Evolutionary conservation across 345 rosid genomes (phyloP).

Genomic region (Lepidium aucheri): DNA sequence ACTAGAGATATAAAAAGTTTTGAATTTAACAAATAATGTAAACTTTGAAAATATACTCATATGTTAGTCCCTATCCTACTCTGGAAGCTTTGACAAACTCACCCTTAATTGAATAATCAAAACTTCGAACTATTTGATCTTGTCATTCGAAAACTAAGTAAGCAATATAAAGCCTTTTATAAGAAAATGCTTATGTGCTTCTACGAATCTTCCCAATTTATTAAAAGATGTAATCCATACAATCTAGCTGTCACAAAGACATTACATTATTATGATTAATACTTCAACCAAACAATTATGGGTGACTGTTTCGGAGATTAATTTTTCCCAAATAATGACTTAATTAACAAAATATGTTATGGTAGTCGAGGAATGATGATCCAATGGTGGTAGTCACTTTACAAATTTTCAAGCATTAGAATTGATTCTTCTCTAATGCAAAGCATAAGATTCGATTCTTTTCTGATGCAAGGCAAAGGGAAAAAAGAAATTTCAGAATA

Average conservation of each 20-base stretch:
- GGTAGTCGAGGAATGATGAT: too few species aligned
- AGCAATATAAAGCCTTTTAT: neutral
- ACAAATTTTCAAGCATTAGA: too few species aligned
- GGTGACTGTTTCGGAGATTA: too few species aligned
- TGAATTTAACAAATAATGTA: neutral
- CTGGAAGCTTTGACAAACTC: neutral
- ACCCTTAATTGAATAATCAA: neutral
- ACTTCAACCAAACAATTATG: too few species aligned
- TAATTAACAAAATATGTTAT: too few species aligned
- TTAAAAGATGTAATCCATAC: neutral
- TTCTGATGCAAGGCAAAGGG: too few species aligned
- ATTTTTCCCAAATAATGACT: too few species aligned
- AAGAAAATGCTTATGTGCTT: neutral
- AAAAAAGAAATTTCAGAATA: too few species aligned
- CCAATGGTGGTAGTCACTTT: too few species aligned
- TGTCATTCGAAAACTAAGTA: slow-evolving; percentile 3
- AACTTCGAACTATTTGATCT: neutral
- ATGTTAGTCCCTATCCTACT: neutral
- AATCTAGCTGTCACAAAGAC: neutral
- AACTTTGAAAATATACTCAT: neutral
- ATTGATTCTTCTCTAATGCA: too few species aligned
- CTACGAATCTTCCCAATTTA: slow-evolving; percentile 4
- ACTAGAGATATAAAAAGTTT: neutral
- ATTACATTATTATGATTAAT: too few species aligned
- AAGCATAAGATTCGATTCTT: too few species aligned